Base-by-base conservation (phyloP, 1,284 basidiomycete genomes). In the Filobasidium uniguttulatum region DNA sequence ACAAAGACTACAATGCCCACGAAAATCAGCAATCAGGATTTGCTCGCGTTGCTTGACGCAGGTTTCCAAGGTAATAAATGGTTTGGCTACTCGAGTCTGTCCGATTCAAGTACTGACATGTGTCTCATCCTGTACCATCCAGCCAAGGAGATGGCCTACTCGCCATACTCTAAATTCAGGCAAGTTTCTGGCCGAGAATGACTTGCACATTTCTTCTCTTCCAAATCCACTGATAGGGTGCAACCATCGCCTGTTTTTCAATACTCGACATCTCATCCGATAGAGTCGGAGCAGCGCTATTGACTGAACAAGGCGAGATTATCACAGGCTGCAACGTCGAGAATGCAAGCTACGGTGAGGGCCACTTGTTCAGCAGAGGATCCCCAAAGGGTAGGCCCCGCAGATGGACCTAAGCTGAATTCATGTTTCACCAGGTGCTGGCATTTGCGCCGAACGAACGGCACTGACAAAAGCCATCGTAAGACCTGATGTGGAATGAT, bases 271-370 rank as follows among this genome's bases (percentile, higher is more conserved):
- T 44, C 48, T 9, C 33, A 38, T 22, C 4, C 25, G 14, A 9
- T 47, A 69, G 68, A 9, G 89, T 94, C 9, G 89, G 90, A 0
- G 86, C 88, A 0, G 83, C 86, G 0, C 70, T 93, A 10, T 69
- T 91, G 17, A 73, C 79, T 1, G 64, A 75, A 0, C 76, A 82
- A 52, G 86, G 85, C 1, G 68, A 73, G 12, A 77, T 91, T 34
- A 75, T 89, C 55, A 82, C 78, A 48, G 88, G 89, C 4, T 79
- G 82, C 33, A 93, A 91, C 62, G 76, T 93, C 52, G 89, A 94
- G 70, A 93, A 93, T 61, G 86, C 86, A 0, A 85, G 85, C 0
- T 90, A 88, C 63, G 84, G 89, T 83, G 46, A 45, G 71, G 60
- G 7, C 15, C 2, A 8, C 31, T 33, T n/a, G 9, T n/a, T 9